Conservation (phyloP, 164 flowering plant species). For the Magnolia officinalis region DNA sequence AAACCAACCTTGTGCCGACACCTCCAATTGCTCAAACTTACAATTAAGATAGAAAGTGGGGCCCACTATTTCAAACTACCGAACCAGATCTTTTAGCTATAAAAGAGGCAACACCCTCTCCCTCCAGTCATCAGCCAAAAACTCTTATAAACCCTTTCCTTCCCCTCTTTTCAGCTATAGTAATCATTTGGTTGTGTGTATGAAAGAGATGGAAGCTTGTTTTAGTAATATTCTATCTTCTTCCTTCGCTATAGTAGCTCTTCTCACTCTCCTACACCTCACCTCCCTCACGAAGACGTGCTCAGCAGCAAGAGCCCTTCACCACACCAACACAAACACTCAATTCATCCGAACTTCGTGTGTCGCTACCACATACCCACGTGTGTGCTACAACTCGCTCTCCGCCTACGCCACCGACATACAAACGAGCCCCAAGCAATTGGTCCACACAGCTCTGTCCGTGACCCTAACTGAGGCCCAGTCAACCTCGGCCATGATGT, state of each 20-base stretch:
- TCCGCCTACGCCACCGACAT: slow-evolving; percentile 38
- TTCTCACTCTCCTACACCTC: slow-evolving; percentile 6
- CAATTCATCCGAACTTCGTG: slow-evolving; percentile 56
- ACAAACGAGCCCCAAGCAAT: slow-evolving; percentile 45
- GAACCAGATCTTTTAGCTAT: background rate
- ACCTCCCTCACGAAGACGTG: background rate
- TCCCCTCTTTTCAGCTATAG: background rate
- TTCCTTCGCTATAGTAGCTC: background rate
- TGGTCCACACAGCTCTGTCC: slow-evolving; percentile 52
- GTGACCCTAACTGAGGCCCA: slow-evolving; percentile 38
- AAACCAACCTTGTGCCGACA: no score
- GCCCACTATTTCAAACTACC: no score
- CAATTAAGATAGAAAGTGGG: no score
- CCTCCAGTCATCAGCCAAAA: background rate
- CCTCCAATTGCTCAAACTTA: no score
- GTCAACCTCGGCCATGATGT: slow-evolving; percentile 31
- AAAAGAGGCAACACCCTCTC: background rate
- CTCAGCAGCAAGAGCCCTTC: background rate
- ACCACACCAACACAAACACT: slow-evolving; percentile 17
- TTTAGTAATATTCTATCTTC: background rate
- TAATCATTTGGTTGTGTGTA: background rate
- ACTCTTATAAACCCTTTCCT: no score
- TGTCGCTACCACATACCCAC: slow-evolving; percentile 46
- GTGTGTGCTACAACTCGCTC: slow-evolving; percentile 53
- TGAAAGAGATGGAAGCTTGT: slow-evolving; percentile 11